A percentile compares a stretch with the other conserved stretches of the same genome.
Evolutionary conservation across 2,329 filamentous ascomycete genomes (phyloP).

Genomic region (Cryphonectria radicalis): DNA sequence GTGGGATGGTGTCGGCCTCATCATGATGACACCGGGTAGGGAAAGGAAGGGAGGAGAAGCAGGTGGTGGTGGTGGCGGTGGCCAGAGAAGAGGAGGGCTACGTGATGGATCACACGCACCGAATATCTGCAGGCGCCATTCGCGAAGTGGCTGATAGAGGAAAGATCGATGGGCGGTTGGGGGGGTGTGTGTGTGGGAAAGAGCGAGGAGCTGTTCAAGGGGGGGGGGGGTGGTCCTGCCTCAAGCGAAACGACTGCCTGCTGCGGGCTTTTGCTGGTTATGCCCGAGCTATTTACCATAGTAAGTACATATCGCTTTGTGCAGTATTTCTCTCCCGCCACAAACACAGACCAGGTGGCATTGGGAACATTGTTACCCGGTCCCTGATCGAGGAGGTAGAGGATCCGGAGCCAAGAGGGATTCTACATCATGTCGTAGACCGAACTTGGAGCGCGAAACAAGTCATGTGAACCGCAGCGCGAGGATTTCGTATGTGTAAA

Average conservation of each 20-base stretch:
- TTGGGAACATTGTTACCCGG: background rate
- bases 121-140: constrained; percentile 5
- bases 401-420: constrained; percentile 1
- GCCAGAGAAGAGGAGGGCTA: background rate
- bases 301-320: background rate
- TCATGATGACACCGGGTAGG: constrained; percentile 4
- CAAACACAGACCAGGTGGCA: background rate
- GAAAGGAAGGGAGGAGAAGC: background rate
- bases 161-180: background rate
- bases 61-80: background rate
- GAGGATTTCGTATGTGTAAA: background rate
- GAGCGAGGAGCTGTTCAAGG: background rate
- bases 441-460: background rate
- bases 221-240: background rate
- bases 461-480: background rate
- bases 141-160: background rate
- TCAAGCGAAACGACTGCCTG: background rate
- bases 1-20: background rate
- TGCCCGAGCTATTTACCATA: background rate
- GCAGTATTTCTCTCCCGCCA: background rate
- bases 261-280: background rate
- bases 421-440: background rate
- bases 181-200: background rate
- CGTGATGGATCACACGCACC: constrained; percentile 13
- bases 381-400: background rate